Base-by-base conservation (phyloP, 345 rosid species). In the Angophora floribunda region DNA sequence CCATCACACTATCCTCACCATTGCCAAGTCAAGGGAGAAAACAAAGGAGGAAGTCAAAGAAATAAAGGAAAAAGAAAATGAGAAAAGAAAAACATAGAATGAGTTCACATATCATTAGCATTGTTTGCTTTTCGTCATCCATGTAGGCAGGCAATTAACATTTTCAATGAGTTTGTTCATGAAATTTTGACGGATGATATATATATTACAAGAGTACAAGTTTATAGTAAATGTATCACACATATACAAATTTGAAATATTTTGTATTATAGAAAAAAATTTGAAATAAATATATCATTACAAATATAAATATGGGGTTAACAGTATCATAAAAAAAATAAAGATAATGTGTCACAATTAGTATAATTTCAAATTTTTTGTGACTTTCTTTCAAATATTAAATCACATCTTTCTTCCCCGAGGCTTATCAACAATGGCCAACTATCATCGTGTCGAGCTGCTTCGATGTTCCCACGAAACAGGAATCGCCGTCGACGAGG, bases 211-310 rank as follows among this genome's bases (percentile, higher is more conserved):
- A 4, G 41, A 36, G 41, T 36, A 36, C 41, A 36, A 36, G 41
- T 36, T 36, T 36, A 36, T 36, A 26, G 4, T 5, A 2, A 28
- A 11, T 28, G 30, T 0, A 26, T 61, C 6, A 61, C 32, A 61
- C 15, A 26, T 12, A 26, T 11, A 61, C 6, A 28, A 61, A 13
- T 28, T 28, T 28, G 7, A 55, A 0, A 0, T 1, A 21, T 55
- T 55, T 55, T 22, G 0, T 55, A 12, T 55, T 12, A 55, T 11
- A 7, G 0, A 55, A 1, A 22, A 55, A 0, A 5, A 2, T 21
- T 55, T 55, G 9, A 0, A 0, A 22, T 55, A 22, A 55, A 55
- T 22, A 0, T 53, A 4, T 21, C 4, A 21, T 21, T 36, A 36
- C 41, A 36, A 36, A 36, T 36, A 36, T 36, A 36, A 36, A 36